Conservation (phyloP, 495 filamentous ascomycete genomes). For the Aspergillus biplanus region DNA sequence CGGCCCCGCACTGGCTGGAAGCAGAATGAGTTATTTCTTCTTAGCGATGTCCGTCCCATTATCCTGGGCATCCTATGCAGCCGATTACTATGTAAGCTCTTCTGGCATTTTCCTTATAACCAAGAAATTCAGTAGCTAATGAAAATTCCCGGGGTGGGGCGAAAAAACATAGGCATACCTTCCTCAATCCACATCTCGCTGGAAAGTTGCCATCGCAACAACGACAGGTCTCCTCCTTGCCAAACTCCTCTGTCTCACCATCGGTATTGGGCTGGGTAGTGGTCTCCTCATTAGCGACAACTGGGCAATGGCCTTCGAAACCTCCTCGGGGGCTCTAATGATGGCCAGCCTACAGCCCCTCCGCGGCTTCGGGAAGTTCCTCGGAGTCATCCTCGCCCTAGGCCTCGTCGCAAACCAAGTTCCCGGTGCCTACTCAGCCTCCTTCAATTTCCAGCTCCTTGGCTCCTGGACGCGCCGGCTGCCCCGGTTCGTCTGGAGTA, state of each 20-base stretch:
- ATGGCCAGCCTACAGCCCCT: conserved; percentile 59
- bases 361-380: conserved; percentile 66
- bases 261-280: conserved; percentile 68
- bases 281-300: conserved; percentile 52
- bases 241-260: conserved; percentile 57
- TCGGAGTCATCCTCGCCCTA: conserved; percentile 62
- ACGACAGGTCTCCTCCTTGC: conserved; percentile 51
- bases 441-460: conserved; percentile 61
- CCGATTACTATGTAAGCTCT: conserved; percentile 59
- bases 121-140: not conserved
- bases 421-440: conserved; percentile 63
- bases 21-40: conserved; percentile 63
- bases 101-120: not conserved
- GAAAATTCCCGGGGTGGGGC: not conserved
- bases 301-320: conserved; percentile 56
- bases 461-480: conserved; percentile 48
- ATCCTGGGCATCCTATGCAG: conserved; percentile 49
- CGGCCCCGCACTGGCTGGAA: conserved; percentile 32
- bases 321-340: conserved; percentile 65
- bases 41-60: conserved; percentile 59
- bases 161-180: not conserved
- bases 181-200: conserved; percentile 44
- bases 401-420: conserved; percentile 69
- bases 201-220: conserved; percentile 45
- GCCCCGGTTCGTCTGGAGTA: conserved; percentile 56